phyloP scores from a whole-genome alignment of 1,284 basidiomycete genomes.

The Vanrija pseudolonga region DNA sequence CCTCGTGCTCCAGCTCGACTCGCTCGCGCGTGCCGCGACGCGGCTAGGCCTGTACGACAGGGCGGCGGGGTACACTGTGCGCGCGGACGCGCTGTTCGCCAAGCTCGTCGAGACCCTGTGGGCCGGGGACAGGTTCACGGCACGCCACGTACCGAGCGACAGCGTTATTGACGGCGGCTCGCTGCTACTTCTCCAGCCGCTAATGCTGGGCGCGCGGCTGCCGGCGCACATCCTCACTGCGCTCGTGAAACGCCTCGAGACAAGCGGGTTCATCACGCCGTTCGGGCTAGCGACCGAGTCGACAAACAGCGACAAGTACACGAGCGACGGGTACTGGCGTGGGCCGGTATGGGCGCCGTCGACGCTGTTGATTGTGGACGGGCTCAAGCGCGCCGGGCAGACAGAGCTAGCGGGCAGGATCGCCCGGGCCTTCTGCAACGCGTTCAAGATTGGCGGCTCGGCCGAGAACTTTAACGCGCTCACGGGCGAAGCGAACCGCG shows the following conservation, averaged over 20 bases:
- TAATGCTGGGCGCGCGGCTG: too few relatives aligned
- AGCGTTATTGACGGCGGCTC: neutral
- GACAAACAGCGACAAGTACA: slow-evolving; percentile 1
- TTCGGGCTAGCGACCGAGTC: slow-evolving; percentile 5
- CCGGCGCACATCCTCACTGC: too few relatives aligned
- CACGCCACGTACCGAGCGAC: neutral
- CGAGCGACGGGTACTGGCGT: slow-evolving; percentile 3
- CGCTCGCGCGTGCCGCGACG: neutral
- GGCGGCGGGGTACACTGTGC: neutral
- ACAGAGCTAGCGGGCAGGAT: neutral
- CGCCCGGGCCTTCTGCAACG: neutral
- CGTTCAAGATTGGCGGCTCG: neutral
- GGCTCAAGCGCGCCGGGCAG: neutral
- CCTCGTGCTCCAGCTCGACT: slow-evolving; percentile 1
- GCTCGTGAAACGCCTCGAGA: neutral
- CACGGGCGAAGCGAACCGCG: slow-evolving; percentile 3
- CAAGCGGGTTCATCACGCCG: neutral
- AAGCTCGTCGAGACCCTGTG: slow-evolving; percentile 1
- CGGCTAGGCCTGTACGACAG: neutral
- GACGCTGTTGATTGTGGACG: neutral
- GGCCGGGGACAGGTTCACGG: slow-evolving; percentile 5
- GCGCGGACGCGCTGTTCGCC: neutral
- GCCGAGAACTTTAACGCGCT: slow-evolving; percentile 6
- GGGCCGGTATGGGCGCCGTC: slow-evolving; percentile 8
- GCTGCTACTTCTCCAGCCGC: neutral